phyloP scores from a whole-genome alignment of 495 filamentous ascomycete genomes.

The Podospora didyma region DNA sequence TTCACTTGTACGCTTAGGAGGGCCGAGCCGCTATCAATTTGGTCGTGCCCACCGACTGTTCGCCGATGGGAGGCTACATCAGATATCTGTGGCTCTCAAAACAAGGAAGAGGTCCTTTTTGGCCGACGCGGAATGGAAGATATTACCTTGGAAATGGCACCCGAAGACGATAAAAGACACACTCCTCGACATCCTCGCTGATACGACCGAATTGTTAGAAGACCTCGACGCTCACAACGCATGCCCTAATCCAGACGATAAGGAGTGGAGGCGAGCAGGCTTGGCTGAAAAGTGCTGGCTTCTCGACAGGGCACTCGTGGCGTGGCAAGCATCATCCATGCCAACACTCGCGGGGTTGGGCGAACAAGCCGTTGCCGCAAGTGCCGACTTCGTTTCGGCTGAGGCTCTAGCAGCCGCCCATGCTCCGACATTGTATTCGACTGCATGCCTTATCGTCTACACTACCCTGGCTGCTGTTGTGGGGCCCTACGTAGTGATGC shows the following conservation, averaged over 20 bases:
- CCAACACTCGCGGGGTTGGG: neutral
- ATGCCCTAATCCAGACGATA: neutral
- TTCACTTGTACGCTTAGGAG: neutral
- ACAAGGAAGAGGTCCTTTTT: conserved; percentile 1
- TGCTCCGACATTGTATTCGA: neutral
- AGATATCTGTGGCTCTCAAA: conserved; percentile 1
- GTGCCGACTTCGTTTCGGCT: neutral
- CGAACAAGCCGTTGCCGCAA: neutral
- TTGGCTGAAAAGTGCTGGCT: conserved; percentile 1
- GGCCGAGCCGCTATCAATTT: neutral
- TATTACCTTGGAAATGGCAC: conserved; percentile 1
- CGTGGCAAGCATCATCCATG: conserved; percentile 2
- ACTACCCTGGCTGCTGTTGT: conserved; percentile 1
- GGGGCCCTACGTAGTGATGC: neutral
- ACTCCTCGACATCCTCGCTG: conserved; percentile 1
- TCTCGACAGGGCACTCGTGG: neutral
- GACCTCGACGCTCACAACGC: neutral
- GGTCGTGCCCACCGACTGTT: conserved; percentile 1
- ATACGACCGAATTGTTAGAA: conserved; percentile 1
- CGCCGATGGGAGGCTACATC: conserved; percentile 1
- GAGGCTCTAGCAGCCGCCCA: neutral
- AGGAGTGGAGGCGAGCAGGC: conserved; percentile 1
- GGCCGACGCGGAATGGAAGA: conserved; percentile 1
- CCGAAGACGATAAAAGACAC: conserved; percentile 3
- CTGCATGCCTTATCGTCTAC: conserved; percentile 1